Evolutionary conservation across 225 moss, liverwort and hornwort genomes (phyloP).

Genomic region (Sphagnum tenellum): DNA sequence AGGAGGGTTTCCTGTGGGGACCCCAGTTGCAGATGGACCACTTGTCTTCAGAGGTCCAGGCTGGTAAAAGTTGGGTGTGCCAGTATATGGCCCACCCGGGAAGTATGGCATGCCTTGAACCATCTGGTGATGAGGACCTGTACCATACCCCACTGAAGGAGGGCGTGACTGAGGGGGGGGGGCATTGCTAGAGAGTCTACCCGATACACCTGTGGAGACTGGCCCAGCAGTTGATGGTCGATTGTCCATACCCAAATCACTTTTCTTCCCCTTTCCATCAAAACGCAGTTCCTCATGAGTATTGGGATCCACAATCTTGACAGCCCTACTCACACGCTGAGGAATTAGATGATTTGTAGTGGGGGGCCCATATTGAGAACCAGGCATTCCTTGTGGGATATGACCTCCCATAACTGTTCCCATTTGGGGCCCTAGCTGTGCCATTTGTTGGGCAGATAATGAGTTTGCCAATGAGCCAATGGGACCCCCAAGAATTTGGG

Average conservation of each 20-base stretch:
- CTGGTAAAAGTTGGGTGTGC: slow-evolving; percentile 24
- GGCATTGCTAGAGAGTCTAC: slow-evolving; percentile 68
- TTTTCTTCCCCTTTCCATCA: slow-evolving; percentile 61
- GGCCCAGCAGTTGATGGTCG: slow-evolving; percentile 36
- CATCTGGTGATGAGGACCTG: slow-evolving; percentile 34
- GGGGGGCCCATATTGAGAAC: slow-evolving; percentile 50
- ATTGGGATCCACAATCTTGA: slow-evolving; percentile 78
- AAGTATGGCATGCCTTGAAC: slow-evolving; percentile 9
- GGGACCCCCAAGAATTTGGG: slow-evolving; percentile 70
- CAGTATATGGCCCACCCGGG: too few relatives aligned
- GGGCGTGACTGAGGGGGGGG: slow-evolving; percentile 49
- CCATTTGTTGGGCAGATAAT: slow-evolving; percentile 62
- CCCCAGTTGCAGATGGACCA: slow-evolving; percentile 29
- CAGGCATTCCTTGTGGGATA: slow-evolving; percentile 66
- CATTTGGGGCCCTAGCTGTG: slow-evolving; percentile 67
- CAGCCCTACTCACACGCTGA: slow-evolving; percentile 60
- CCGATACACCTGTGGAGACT: slow-evolving; percentile 29
- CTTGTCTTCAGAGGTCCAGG: slow-evolving; percentile 38
- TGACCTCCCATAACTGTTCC: slow-evolving; percentile 64
- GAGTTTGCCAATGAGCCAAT: slow-evolving; percentile 71
- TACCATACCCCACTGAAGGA: slow-evolving; percentile 34
- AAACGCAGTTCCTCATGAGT: slow-evolving; percentile 88
- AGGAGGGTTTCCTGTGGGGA: slow-evolving; percentile 34
- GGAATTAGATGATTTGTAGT: slow-evolving; percentile 31
- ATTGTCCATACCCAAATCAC: slow-evolving; percentile 41